A percentile compares a stretch with the other conserved stretches of the same genome.
phyloP scores from a whole-genome alignment of 371 early-diverging fungal species.

The Rhizomucor pusillus region DNA sequence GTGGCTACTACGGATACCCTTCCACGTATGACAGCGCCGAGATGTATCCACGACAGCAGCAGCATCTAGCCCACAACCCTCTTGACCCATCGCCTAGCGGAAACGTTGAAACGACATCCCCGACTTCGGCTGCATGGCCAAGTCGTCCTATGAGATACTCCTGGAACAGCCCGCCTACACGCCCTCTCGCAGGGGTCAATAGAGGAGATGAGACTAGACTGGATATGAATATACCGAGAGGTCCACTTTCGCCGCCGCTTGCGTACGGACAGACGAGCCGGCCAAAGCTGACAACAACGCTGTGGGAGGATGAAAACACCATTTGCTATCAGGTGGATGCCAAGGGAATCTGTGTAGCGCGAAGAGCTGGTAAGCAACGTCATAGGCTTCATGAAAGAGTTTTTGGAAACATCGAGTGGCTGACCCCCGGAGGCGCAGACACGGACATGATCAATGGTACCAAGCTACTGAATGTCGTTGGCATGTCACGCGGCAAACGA shows the following conservation, averaged over 20 bases:
- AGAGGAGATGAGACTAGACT: constrained; percentile 1
- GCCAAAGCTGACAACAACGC: constrained; percentile 64
- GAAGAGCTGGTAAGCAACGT: constrained; percentile 60
- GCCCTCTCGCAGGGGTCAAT: constrained; percentile 5
- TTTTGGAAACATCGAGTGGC: neutral
- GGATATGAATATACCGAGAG: neutral
- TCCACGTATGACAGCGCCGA: too few relatives aligned
- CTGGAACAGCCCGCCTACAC: constrained; percentile 7
- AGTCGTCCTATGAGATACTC: constrained; percentile 2
- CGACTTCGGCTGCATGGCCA: neutral
- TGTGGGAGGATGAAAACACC: constrained; percentile 83
- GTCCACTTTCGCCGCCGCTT: constrained; percentile 1
- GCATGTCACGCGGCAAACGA: constrained; percentile 78
- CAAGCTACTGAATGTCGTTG: constrained; percentile 72
- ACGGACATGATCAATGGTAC: constrained; percentile 78
- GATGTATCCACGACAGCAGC: too few relatives aligned
- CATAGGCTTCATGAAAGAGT: constrained; percentile 1
- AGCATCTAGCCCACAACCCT: too few relatives aligned
- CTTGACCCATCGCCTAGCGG: too few relatives aligned
- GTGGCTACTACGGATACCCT: too few relatives aligned
- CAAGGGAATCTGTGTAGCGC: constrained; percentile 72
- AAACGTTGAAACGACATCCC: too few relatives aligned
- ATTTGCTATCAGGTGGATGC: constrained; percentile 78
- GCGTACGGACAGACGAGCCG: constrained; percentile 15
- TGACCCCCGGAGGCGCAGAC: constrained; percentile 24